Conservation (phyloP, 768 basidiomycete species). For the Termitomyces sp. region DNA sequence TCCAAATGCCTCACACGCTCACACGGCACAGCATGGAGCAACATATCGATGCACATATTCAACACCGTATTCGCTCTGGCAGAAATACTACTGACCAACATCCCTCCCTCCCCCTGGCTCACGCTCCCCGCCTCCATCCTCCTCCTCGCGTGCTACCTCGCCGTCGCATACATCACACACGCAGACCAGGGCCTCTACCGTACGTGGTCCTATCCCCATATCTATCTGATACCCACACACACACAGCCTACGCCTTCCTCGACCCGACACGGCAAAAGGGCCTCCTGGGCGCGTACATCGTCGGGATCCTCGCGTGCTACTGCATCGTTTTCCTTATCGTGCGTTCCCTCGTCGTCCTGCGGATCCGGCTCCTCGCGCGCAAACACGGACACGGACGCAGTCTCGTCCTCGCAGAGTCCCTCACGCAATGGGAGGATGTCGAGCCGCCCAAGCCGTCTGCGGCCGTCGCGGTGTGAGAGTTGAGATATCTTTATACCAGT, state of each 20-base stretch:
- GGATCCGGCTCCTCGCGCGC: constrained; percentile 24
- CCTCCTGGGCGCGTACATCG: constrained; percentile 54
- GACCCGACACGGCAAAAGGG: constrained; percentile 39
- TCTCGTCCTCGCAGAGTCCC: constrained; percentile 14
- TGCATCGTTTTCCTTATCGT: constrained; percentile 46
- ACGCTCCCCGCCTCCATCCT: constrained; percentile 41
- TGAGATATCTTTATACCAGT: too few species aligned
- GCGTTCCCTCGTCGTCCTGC: constrained; percentile 33
- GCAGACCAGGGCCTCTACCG: constrained; percentile 61
- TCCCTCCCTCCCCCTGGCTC: constrained; percentile 46
- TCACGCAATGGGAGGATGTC: constrained; percentile 45
- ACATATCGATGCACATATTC: constrained; percentile 55
- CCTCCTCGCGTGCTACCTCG: constrained; percentile 52
- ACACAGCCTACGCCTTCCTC: constrained; percentile 60
- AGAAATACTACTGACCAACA: constrained; percentile 53
- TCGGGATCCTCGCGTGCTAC: constrained; percentile 52
- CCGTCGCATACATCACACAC: constrained; percentile 62
- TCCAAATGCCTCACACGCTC: too few species aligned
- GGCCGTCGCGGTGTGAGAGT: too few species aligned
- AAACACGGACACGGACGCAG: constrained; percentile 1
- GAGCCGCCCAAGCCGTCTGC: constrained; percentile 13
- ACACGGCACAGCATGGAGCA: constrained; percentile 54
- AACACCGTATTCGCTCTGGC: constrained; percentile 53
- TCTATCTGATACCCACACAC: not conserved
- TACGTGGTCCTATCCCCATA: constrained; percentile 24